These are phyloP conservation scores for Heritiera fomes DNA, from an alignment of 345 rosid species.

Conservation along the genomic window DNA sequence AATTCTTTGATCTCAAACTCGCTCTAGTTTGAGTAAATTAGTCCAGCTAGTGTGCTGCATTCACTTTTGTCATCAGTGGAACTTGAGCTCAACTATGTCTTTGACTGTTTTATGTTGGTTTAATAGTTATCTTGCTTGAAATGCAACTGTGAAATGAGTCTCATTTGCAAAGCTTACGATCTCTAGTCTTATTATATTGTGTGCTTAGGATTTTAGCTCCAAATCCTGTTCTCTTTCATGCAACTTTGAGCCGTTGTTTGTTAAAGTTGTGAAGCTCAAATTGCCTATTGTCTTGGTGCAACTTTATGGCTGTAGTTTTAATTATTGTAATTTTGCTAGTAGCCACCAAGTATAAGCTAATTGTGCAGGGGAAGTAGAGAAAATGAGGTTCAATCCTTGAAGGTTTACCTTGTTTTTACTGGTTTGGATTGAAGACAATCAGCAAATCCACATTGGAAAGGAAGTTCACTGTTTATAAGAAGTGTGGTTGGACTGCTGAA, in stretches of 20 bases:
- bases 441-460: slow-evolving; percentile 25
- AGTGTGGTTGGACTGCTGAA: slow-evolving; percentile 34
- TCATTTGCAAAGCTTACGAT: background rate
- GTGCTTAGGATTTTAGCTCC: background rate
- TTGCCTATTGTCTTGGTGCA: background rate
- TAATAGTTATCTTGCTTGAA: background rate
- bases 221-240: background rate
- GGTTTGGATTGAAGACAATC: background rate
- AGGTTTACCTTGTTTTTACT: slow-evolving; percentile 19
- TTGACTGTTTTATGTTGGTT: background rate
- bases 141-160: background rate
- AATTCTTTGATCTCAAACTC: background rate
- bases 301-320: background rate
- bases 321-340: background rate
- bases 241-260: background rate
- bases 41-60: background rate
- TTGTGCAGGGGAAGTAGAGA: background rate
- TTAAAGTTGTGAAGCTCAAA: background rate
- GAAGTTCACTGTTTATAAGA: slow-evolving; percentile 1
- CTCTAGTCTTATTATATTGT: background rate
- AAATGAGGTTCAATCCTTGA: slow-evolving; percentile 28
- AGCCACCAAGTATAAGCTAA: background rate
- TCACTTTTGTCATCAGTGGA: background rate
- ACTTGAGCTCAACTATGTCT: background rate
- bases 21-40: background rate